Percentiles rank a stretch among this genome's conserved stretches.
Evolutionary conservation across 176 grass and related monocot genomes (phyloP).

Genomic region (Oryza meridionalis): DNA sequence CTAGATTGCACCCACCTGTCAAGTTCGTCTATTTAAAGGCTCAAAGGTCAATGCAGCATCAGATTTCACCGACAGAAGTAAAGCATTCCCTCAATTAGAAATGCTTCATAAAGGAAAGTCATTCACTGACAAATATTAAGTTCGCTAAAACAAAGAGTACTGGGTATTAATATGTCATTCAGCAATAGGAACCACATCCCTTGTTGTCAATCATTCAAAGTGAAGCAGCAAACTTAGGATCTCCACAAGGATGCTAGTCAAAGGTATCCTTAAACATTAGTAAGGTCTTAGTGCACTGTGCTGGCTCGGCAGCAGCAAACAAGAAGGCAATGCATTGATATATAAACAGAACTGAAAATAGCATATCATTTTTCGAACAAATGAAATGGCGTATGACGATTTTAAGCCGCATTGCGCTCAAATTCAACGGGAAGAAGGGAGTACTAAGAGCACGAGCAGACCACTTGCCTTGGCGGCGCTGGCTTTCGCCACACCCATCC

Average conservation of each 20-base stretch:
- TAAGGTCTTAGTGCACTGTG: background rate
- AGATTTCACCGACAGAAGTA: background rate
- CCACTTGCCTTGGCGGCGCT: constrained; percentile 65
- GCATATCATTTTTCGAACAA: background rate
- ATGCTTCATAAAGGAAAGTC: background rate
- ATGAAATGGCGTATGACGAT: background rate
- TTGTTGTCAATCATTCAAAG: constrained; percentile 9
- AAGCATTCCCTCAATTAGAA: constrained; percentile 12
- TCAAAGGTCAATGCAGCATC: constrained; percentile 11
- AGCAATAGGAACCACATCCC: constrained; percentile 17
- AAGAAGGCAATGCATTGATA: constrained; percentile 28
- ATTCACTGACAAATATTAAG: background rate
- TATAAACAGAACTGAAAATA: constrained; percentile 1
- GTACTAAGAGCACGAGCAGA: background rate
- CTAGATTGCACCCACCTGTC: background rate
- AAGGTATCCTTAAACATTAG: background rate
- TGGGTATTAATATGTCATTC: background rate
- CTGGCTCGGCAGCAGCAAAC: background rate
- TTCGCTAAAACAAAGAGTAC: background rate
- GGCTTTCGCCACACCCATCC: constrained; percentile 60
- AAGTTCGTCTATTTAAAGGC: background rate
- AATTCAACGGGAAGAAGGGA: constrained; percentile 14
- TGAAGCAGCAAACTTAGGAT: constrained; percentile 35
- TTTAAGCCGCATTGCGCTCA: constrained; percentile 21
- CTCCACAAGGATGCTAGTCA: constrained; percentile 2